These are phyloP conservation scores for Plasmodium falciparum DNA, from an alignment of 169 alveolate species.

Conservation along the genomic window DNA sequence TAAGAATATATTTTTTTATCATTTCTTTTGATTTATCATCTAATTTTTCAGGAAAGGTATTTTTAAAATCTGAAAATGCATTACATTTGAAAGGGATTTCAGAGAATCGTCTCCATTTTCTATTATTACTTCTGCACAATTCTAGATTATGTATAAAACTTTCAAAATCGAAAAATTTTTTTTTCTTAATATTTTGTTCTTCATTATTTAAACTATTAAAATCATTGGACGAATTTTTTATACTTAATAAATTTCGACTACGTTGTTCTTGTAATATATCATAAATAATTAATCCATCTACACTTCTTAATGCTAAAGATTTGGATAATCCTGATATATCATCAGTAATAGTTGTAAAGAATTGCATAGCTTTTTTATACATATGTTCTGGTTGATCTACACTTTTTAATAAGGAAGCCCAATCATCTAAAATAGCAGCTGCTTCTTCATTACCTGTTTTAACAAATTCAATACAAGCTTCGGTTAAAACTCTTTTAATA, in stretches of 20 bases:
- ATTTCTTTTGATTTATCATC: conserved; percentile 76
- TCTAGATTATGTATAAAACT: conserved; percentile 57
- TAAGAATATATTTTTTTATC: conserved; percentile 62
- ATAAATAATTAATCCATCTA: conserved; percentile 69
- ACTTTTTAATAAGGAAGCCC: conserved; percentile 74
- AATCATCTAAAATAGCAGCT: conserved; percentile 79
- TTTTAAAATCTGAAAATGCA: conserved; percentile 63
- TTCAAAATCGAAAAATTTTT: conserved; percentile 56
- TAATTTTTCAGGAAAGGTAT: conserved; percentile 36
- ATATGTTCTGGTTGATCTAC: conserved; percentile 77
- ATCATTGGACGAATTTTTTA: conserved; percentile 15
- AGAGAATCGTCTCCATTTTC: conserved; percentile 52
- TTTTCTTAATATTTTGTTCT: conserved; percentile 19
- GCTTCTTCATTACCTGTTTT: conserved; percentile 80
- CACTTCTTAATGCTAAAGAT: conserved; percentile 64
- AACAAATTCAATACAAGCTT: conserved; percentile 81
- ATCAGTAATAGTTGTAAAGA: conserved; percentile 72
- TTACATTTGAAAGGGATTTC: conserved; percentile 63
- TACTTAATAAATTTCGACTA: conserved; percentile 26
- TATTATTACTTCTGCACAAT: conserved; percentile 60
- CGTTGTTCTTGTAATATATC: conserved; percentile 42
- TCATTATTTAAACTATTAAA: conserved; percentile 1
- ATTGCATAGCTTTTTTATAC: conserved; percentile 77
- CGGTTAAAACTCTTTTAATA: conserved; percentile 78
- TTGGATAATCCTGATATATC: conserved; percentile 56